Base-by-base conservation (phyloP, 1,284 basidiomycete species). In the Marasmius tenuissimus region DNA sequence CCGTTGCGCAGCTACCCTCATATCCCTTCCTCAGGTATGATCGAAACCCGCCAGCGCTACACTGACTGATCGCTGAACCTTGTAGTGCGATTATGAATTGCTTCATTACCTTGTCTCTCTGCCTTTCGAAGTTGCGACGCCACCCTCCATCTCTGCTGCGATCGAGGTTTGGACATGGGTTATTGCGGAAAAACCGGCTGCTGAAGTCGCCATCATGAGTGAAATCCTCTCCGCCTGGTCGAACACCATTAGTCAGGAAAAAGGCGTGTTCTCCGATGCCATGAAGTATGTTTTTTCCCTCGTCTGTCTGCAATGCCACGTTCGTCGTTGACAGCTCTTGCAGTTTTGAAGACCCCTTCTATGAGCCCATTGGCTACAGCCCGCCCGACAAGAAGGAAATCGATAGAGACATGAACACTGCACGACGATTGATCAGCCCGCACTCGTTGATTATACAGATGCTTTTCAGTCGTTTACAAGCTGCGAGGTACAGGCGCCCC, bases 101-200 rank as follows among this genome's bases (percentile, higher is more conserved):
- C 78, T 99, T 3, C 92, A 96, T 73, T 91, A 93, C 71, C 79
- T 99, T 33, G 96, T 99, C 8, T 84, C 85, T 33, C 76, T 99
- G 16, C 97, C 97, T 0, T 93, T 98, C 69, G 90, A 91, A 60
- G 88, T 94, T 3, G 95, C 96, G 67, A 95, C 93, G 0, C 94
- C 96, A 0, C 82, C 92, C 4, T 87, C 96, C 0, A 86, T 98
- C 62, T 85, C 91, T 9, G 87, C 92, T 1, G 96, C 94, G 0
- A 91, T 96, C 56, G 95, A 98, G 72, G 91, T 94, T 4, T 99
- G 97, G 97, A 94, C 93, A 2, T 98, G 96, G 97, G 82, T 98
- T 0, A 93, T 98, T 55, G 88, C 93, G 16, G 93, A 96, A 71
- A 87, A 93, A 60, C 91, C 94, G 0, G 85, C 87, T 60, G 81